Base-by-base conservation (phyloP, 768 basidiomycete species). In the Lactarius vividus region DNA sequence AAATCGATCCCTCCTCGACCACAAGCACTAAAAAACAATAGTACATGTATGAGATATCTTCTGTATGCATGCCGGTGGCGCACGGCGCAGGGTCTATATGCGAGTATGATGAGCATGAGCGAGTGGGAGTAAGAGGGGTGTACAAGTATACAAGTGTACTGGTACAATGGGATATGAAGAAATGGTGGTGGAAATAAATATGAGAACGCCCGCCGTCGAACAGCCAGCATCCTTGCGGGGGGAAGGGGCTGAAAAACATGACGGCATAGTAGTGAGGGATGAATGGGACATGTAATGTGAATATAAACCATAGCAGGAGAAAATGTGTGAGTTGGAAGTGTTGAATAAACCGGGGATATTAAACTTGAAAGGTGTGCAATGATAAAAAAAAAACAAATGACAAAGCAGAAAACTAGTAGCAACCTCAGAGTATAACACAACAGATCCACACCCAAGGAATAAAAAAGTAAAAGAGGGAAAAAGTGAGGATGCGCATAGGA, bases 271-370 rank as follows among this genome's bases (percentile, higher is more conserved):
- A 20, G 31, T 40, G 44, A 40, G n/a, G 29, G 33, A 29, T 42
- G 53, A 56, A 53, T 20, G 20, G 29, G 3, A 35, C 53, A 44
- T 33, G n/a, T 40, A 23, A 20, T 40, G 28, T 40, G 61, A 49
- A 57, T 26, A 66, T 52, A 40, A 65, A 40, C 33, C 49, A 64
- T 53, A 64, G 8, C 56, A 40, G 26, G n/a, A 16, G 54, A 23
- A 35, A 10, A 37, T 52, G 49, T 46, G 44, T 52, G 49, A 52
- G 49, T 10, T 29, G 33, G 33, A 3, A 15, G 23, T 8, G 28
- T 33, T 23, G 23, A 13, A 53, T 59, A 29, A 39, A 44, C 7
- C 1, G 9, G 40, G 29, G 11, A 57, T 18, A 61, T 39, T 49
- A 28, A 23, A 5, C 23, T 26, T 52, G 49, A 52, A 49, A 49